Conservation (phyloP, 2,329 filamentous ascomycete species). For the Teratosphaeria gauchensis region DNA sequence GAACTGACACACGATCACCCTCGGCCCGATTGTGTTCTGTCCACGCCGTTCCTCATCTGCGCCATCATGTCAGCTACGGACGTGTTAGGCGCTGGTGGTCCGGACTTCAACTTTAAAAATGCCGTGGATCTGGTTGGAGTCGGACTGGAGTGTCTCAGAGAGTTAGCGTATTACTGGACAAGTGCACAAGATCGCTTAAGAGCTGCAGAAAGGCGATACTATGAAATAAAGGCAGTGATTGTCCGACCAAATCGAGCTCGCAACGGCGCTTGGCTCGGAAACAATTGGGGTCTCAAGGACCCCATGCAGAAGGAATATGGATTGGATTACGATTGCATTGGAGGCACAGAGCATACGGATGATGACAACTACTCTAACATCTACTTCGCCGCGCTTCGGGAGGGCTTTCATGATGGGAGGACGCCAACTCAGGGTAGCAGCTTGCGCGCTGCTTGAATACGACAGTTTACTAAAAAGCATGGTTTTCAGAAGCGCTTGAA, state of each 20-base stretch:
- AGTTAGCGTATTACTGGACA: constrained; percentile 51
- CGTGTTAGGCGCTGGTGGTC: constrained; percentile 52
- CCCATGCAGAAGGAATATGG: constrained; percentile 22
- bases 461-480: neutral
- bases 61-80: constrained; percentile 56
- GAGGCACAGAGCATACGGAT: constrained; percentile 23
- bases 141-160: constrained; percentile 45
- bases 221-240: constrained; percentile 33
- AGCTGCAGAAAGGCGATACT: constrained; percentile 39
- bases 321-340: constrained; percentile 25
- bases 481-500: neutral
- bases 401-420: constrained; percentile 1
- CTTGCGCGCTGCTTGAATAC: constrained; percentile 2
- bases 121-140: constrained; percentile 46
- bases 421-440: neutral
- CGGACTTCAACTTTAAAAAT: constrained; percentile 41
- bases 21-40: constrained; percentile 37
- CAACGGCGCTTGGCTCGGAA: constrained; percentile 26
- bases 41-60: constrained; percentile 49
- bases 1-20: constrained; percentile 9
- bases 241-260: constrained; percentile 27
- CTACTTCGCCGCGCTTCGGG: constrained; percentile 9
- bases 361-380: constrained; percentile 9
- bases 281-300: constrained; percentile 24
- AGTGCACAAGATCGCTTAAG: constrained; percentile 44